phyloP scores from a whole-genome alignment of 2,329 filamentous ascomycete species.

The Hirsutella rhossiliensis region DNA sequence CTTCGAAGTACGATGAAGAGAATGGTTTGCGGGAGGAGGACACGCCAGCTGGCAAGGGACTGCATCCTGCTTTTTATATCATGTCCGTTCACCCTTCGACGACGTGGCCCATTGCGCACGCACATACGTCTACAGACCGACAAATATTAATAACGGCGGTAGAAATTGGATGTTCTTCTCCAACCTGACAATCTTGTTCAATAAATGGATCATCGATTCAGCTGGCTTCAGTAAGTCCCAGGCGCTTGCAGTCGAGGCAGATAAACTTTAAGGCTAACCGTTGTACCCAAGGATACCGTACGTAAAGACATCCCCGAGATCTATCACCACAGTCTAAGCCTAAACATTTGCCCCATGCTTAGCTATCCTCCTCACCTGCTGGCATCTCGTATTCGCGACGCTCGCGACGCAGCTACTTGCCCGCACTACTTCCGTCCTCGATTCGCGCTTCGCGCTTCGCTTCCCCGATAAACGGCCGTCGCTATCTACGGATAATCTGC shows the following conservation, averaged over 20 bases:
- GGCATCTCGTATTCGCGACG: slow-evolving; percentile 56
- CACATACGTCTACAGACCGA: too few relatives aligned
- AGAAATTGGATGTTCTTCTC: slow-evolving; percentile 75
- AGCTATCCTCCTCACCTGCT: slow-evolving; percentile 51
- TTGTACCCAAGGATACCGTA: slow-evolving; percentile 10
- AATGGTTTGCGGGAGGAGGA: too few relatives aligned
- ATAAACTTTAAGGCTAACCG: neutral
- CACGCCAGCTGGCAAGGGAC: slow-evolving; percentile 1
- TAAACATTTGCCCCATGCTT: too few relatives aligned
- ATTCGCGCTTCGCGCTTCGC: slow-evolving; percentile 48
- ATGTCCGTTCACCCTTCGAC: slow-evolving; percentile 14
- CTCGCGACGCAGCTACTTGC: slow-evolving; percentile 54
- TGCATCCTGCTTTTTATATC: slow-evolving; percentile 23
- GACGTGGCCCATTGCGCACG: neutral
- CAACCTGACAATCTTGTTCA: slow-evolving; percentile 78
- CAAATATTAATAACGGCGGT: neutral
- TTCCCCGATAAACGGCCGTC: slow-evolving; percentile 45
- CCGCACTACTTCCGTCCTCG: slow-evolving; percentile 49
- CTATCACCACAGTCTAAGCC: too few relatives aligned
- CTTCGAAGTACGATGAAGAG: too few relatives aligned
- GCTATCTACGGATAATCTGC: slow-evolving; percentile 51
- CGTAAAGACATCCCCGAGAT: too few relatives aligned
- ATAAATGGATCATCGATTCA: slow-evolving; percentile 77
- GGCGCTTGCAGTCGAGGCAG: neutral
- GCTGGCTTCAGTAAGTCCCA: slow-evolving; percentile 55